phyloP scores from a whole-genome alignment of 2,329 filamentous ascomycete genomes.

The Tolypocladium album region DNA sequence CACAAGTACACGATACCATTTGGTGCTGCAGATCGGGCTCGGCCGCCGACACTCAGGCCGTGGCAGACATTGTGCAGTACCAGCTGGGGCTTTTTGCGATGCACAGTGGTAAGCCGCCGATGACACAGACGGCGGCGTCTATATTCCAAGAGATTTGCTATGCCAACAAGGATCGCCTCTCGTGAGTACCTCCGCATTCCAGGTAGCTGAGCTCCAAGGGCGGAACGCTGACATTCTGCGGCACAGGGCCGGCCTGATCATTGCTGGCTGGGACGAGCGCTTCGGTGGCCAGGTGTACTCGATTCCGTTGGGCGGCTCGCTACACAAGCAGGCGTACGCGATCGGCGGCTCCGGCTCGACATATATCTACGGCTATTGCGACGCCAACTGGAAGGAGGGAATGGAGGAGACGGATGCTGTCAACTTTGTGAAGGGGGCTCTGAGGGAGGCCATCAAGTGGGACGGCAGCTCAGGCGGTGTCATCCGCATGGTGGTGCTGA shows the following conservation, averaged over 20 bases:
- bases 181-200: slow-evolving; percentile 42
- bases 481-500: slow-evolving; percentile 95
- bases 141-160: slow-evolving; percentile 99
- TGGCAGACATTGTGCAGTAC: slow-evolving; percentile 96
- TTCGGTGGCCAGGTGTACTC: slow-evolving; percentile 97
- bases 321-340: slow-evolving; percentile 94
- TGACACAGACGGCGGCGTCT: slow-evolving; percentile 87
- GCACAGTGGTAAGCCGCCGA: slow-evolving; percentile 79
- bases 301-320: slow-evolving; percentile 88
- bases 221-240: slow-evolving; percentile 5
- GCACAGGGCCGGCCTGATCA: slow-evolving; percentile 83
- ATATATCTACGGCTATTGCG: slow-evolving; percentile 99
- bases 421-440: slow-evolving; percentile 80
- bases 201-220: background rate
- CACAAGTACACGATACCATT: slow-evolving; percentile 95
- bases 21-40: slow-evolving; percentile 99
- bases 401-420: slow-evolving; percentile 92
- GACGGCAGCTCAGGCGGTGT: slow-evolving; percentile 97
- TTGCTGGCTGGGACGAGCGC: slow-evolving; percentile 92
- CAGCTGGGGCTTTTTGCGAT: slow-evolving; percentile 89
- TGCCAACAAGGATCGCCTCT: slow-evolving; percentile 87
- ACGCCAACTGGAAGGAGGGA: slow-evolving; percentile 87
- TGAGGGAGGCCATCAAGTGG: slow-evolving; percentile 97
- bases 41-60: slow-evolving; percentile 93
- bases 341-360: slow-evolving; percentile 96